These are phyloP conservation scores for Solanum pennellii DNA, from an alignment of 257 asterid species.

Conservation along the genomic window DNA sequence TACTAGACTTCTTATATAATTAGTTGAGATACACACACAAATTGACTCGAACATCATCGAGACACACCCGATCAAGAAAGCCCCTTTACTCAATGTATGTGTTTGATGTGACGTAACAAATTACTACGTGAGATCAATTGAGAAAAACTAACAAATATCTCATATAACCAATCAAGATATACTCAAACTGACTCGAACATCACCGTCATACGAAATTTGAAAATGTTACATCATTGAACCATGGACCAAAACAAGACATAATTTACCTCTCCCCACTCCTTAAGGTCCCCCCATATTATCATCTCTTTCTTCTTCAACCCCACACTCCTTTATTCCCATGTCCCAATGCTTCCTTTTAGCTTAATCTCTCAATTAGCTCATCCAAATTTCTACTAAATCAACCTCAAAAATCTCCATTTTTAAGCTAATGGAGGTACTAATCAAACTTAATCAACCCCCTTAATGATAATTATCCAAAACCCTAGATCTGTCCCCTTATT, in stretches of 20 bases:
- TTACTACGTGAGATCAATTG: fast-evolving
- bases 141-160: neutral
- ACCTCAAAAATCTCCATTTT: neutral
- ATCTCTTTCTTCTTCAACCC: neutral
- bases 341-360: slow-evolving; percentile 41
- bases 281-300: neutral
- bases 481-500: slow-evolving; percentile 69
- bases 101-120: fast-evolving
- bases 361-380: slow-evolving; percentile 1
- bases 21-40: neutral
- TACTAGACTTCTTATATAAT: no score
- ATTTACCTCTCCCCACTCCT: neutral
- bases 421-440: neutral
- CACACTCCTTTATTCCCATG: slow-evolving; percentile 23
- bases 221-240: neutral
- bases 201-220: no score
- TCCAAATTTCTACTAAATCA: neutral
- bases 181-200: neutral
- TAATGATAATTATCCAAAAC: slow-evolving; percentile 37
- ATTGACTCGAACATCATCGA: neutral
- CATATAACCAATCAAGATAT: neutral
- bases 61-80: fast-evolving
- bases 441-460: neutral
- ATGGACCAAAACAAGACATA: neutral
- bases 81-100: fast-evolving